Percentiles rank a stretch among this genome's conserved stretches.
Conservation (phyloP, 148 eudicot species). For the Vaccinium macrocarpon region DNA sequence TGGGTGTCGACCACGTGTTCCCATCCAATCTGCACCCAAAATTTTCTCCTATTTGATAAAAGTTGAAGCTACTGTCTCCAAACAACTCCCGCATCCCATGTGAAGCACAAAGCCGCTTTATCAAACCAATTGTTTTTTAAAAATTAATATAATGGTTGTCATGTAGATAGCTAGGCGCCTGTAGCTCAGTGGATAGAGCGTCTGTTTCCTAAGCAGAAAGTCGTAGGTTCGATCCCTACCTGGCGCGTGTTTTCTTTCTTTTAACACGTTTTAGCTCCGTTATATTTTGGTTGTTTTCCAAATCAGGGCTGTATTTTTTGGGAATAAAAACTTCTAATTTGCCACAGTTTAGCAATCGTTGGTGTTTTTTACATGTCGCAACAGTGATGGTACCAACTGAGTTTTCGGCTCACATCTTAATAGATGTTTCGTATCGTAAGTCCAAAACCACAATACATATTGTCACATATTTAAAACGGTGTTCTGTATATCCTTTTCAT, state of each 20-base stretch:
- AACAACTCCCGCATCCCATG: background rate
- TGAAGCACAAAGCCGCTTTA: background rate
- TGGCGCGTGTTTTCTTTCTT: background rate
- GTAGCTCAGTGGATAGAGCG: conserved; percentile 11
- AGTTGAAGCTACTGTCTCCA: background rate
- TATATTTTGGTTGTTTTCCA: background rate
- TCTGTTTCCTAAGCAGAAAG: conserved; percentile 11
- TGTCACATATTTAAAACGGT: background rate
- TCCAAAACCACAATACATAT: background rate
- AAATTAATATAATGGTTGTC: background rate
- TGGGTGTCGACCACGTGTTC: too few species aligned
- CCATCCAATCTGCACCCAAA: too few species aligned
- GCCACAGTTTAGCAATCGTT: background rate
- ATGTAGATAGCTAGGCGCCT: background rate
- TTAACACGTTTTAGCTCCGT: background rate
- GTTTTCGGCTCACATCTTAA: background rate
- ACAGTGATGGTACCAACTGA: background rate
- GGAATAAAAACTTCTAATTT: background rate
- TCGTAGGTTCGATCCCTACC: conserved; percentile 7
- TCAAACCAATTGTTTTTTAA: background rate
- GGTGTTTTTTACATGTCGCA: background rate
- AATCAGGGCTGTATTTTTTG: background rate
- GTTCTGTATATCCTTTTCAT: background rate
- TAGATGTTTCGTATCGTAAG: background rate
- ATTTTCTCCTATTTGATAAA: background rate